Conservation (phyloP, 2,329 filamentous ascomycete species). For the Pseudogymnoascus destructans region DNA sequence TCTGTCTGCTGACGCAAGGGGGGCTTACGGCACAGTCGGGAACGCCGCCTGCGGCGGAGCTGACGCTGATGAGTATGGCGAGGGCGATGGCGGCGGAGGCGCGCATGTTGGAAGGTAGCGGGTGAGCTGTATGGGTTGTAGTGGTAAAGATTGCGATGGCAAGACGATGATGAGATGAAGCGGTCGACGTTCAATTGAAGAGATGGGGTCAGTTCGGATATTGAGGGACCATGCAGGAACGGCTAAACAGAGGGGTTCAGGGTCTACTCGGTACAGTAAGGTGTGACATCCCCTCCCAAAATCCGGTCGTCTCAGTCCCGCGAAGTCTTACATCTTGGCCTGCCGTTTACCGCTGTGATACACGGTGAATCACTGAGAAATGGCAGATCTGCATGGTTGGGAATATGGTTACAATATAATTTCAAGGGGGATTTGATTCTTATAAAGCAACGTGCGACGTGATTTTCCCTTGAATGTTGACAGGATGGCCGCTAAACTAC, state of each 20-base stretch:
- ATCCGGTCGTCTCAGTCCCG: background rate
- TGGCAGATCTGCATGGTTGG: background rate
- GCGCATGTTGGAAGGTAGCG: slow-evolving; percentile 12
- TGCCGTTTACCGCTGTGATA: background rate
- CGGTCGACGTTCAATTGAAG: background rate
- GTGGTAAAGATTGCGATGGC: slow-evolving; percentile 11
- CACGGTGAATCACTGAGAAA: background rate
- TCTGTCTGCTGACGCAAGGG: background rate
- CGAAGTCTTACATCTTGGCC: background rate
- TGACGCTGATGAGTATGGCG: slow-evolving; percentile 34
- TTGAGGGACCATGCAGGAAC: slow-evolving; percentile 4
- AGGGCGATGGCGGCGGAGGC: slow-evolving; percentile 31
- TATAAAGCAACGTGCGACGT: background rate
- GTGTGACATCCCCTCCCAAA: background rate
- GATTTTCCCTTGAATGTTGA: background rate
- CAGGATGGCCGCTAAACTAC: background rate
- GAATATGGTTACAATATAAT: background rate
- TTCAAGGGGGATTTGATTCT: background rate
- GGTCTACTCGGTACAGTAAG: slow-evolving; percentile 4
- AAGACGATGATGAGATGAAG: slow-evolving; percentile 6
- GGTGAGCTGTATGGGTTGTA: slow-evolving; percentile 10
- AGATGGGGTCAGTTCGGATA: background rate
- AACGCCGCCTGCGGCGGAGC: slow-evolving; percentile 26
- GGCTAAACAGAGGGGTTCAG: slow-evolving; percentile 2
- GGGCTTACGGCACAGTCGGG: slow-evolving; percentile 43